Conservation (phyloP, 495 filamentous ascomycete species). For the Amphirosellinia nigrospora region DNA sequence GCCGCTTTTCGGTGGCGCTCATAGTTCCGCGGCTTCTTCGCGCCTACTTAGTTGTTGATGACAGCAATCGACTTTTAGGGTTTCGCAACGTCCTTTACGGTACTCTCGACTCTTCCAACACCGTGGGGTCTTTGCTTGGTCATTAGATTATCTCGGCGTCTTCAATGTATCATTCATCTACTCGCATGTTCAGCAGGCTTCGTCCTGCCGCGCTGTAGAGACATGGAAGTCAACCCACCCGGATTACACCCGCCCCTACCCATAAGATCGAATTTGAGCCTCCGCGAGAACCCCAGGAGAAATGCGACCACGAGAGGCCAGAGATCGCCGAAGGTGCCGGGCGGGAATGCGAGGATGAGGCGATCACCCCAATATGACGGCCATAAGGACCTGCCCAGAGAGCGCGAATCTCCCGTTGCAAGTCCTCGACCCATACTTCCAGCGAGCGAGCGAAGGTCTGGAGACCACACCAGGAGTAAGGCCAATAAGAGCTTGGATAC, state of each 20-base stretch:
- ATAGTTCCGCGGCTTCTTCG: conserved; percentile 7
- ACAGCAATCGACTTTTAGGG: neutral
- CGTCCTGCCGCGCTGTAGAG: conserved; percentile 41
- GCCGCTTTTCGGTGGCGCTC: conserved; percentile 7
- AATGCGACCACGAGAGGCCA: conserved; percentile 26
- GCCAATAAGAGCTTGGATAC: conserved; percentile 40
- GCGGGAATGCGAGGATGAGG: conserved; percentile 30
- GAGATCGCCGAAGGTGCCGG: conserved; percentile 27
- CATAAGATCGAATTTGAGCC: conserved; percentile 34
- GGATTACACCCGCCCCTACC: conserved; percentile 32
- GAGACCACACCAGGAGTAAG: conserved; percentile 43
- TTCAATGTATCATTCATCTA: conserved; percentile 39
- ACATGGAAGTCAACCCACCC: conserved; percentile 37
- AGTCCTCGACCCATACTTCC: conserved; percentile 49
- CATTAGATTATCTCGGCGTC: conserved; percentile 20
- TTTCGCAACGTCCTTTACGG: conserved; percentile 11
- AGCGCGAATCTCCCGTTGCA: conserved; percentile 36
- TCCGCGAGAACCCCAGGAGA: conserved; percentile 29
- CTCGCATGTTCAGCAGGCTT: conserved; percentile 33
- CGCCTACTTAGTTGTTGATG: conserved; percentile 7
- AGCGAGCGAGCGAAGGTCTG: conserved; percentile 49
- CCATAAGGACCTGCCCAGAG: conserved; percentile 32
- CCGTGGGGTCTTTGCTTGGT: conserved; percentile 4
- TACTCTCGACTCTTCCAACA: neutral
- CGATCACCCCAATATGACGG: conserved; percentile 31